phyloP scores from a whole-genome alignment of 164 flowering plant genomes.

The Magnolia kwangsiensis region DNA sequence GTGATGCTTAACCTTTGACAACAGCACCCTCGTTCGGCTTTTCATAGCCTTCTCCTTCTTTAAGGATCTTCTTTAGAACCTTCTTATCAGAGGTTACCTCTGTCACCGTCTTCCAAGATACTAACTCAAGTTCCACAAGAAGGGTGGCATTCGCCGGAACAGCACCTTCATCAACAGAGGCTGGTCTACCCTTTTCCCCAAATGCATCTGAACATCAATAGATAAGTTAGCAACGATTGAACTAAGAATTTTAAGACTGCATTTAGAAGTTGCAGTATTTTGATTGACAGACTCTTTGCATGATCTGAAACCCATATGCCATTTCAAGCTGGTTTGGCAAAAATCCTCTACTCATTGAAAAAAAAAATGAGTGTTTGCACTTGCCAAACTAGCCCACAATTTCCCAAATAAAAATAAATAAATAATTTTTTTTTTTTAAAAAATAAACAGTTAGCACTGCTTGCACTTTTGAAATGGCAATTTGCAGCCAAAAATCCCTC shows the following conservation, averaged over 20 bases:
- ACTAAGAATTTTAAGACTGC: background rate
- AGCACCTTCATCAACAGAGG: conserved; percentile 50
- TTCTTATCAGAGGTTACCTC: conserved; percentile 80
- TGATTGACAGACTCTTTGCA: too few relatives aligned
- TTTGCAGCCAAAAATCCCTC: too few relatives aligned
- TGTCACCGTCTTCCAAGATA: conserved; percentile 88
- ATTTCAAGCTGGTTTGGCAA: too few relatives aligned
- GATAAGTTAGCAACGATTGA: background rate
- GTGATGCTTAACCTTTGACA: conserved; percentile 49
- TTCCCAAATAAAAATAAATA: too few relatives aligned
- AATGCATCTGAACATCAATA: conserved; percentile 61
- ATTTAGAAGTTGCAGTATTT: too few relatives aligned
- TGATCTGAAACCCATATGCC: too few relatives aligned
- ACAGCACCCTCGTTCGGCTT: conserved; percentile 81
- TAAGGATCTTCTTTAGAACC: conserved; percentile 76
- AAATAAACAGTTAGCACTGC: too few relatives aligned
- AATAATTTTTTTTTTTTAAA: too few relatives aligned
- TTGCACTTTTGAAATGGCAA: too few relatives aligned
- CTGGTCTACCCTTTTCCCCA: conserved; percentile 78
- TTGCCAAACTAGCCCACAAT: too few relatives aligned
- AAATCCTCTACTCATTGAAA: too few relatives aligned
- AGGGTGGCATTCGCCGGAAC: conserved; percentile 82
- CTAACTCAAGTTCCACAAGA: conserved; percentile 58
- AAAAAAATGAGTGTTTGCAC: too few relatives aligned
- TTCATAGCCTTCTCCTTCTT: conserved; percentile 94